Evolutionary conservation across 2,329 filamentous ascomycete genomes (phyloP).

Genomic region (Sodiomyces alkalinus): DNA sequence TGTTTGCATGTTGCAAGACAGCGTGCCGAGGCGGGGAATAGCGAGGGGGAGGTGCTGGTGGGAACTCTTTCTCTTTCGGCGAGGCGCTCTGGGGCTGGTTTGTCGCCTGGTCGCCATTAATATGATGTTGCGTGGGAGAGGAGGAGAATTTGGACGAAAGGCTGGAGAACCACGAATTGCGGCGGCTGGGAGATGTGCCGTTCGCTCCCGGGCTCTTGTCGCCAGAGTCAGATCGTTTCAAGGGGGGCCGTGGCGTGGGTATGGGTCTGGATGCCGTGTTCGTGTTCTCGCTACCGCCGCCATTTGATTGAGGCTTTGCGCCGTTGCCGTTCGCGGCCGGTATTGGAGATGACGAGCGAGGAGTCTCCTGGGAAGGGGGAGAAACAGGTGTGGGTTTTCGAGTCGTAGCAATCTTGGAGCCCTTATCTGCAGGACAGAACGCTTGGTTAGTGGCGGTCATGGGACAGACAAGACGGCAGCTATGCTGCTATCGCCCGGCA

Average conservation of each 20-base stretch:
- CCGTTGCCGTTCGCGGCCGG: constrained; percentile 4
- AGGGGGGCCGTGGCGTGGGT: constrained; percentile 13
- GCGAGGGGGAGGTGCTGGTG: constrained; percentile 24
- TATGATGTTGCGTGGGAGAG: constrained; percentile 21
- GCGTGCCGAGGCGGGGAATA: constrained; percentile 38
- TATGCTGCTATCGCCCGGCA: too few relatives aligned
- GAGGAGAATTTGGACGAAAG: constrained; percentile 86
- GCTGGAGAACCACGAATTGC: constrained; percentile 85
- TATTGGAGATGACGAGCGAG: constrained; percentile 1
- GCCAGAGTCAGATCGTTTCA: constrained; percentile 16
- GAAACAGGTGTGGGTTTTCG: constrained; percentile 8
- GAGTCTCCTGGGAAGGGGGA: constrained; percentile 7
- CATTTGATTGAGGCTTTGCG: constrained; percentile 3
- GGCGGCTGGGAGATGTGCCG: constrained; percentile 28
- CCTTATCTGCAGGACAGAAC: constrained; percentile 3
- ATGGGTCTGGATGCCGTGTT: constrained; percentile 12
- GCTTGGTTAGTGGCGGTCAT: too few relatives aligned
- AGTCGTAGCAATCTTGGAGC: constrained; percentile 5
- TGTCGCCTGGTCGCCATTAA: constrained; percentile 10
- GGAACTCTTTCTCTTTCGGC: constrained; percentile 17
- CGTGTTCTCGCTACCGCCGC: constrained; percentile 3
- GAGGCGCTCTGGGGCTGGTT: constrained; percentile 17
- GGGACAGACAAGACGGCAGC: too few relatives aligned
- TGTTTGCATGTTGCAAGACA: constrained; percentile 40
- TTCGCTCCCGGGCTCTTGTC: constrained; percentile 14